Base-by-base conservation (phyloP, 2,329 filamentous ascomycete species). In the Colletotrichum sp. region DNA sequence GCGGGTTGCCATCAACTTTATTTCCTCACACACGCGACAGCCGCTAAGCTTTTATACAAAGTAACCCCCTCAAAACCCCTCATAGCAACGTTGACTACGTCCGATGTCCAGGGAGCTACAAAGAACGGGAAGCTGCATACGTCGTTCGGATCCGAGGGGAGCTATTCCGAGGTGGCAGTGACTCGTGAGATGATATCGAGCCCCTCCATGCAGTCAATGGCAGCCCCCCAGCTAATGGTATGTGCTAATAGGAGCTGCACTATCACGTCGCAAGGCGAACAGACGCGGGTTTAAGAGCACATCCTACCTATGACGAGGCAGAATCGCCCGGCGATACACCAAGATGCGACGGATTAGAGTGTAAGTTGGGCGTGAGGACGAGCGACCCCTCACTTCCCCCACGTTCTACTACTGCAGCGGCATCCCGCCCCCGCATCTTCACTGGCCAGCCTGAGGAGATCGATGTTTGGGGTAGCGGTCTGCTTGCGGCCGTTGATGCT, bases 361-460 rank as follows among this genome's bases (percentile, higher is more conserved):
- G 70, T 39, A n/a, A 76, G 57, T 69, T 39, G 39, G 55, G 75
- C 44, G 52, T 32, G 49, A 76, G 44, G 59, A 34, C 63, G 44
- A 22, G 34, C 22, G 36, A 80, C 79, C 79, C 79, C 79, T 79
- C 77, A 79, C 63, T 77, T 81, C 82, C 82, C 82, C 82, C 81
- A 83, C 82, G 82, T 82, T 82, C 78, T 69, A 71, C 79, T 81
- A 82, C 82, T 81, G 82, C 80, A 79, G 70, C 36, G 49, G 55
- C 29, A 30, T 69, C 64, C 74, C 64, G 70, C 44, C 70, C 63
- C 64, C 70, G 70, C 74, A 69, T 52, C 65, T 52, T 25, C 69
- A 74, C 57, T 74, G 59, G 70, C 5, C 22, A 57, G 34, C 19
- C 49, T 49, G 22, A 3, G 30, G 19, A 65, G 52, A 49, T 55